phyloP scores from a whole-genome alignment of 1,284 basidiomycete genomes.

The Leccinum ponderosum region DNA sequence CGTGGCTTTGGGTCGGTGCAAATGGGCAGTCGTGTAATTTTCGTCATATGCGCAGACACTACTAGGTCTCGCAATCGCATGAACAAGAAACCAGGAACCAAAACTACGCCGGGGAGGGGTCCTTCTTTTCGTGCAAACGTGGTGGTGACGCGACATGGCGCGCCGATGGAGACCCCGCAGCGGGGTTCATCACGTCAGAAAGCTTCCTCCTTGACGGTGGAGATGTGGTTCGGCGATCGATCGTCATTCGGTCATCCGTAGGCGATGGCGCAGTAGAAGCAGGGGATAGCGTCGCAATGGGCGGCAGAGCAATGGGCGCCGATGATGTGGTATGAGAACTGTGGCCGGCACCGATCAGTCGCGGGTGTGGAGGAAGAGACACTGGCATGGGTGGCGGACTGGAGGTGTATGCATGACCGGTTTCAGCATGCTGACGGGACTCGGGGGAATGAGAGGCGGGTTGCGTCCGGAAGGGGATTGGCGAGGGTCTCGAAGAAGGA shows the following conservation, averaged over 20 bases:
- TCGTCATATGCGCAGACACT: slow-evolving; percentile 18
- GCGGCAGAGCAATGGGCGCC: slow-evolving; percentile 48
- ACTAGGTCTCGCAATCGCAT: slow-evolving; percentile 3
- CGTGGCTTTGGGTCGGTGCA: slow-evolving; percentile 16
- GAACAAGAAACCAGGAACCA: slow-evolving; percentile 4
- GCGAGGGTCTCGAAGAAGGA: slow-evolving; percentile 64
- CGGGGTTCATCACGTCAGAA: slow-evolving; percentile 51
- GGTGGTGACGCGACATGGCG: slow-evolving; percentile 41
- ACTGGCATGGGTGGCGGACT: slow-evolving; percentile 55
- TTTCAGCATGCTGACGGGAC: slow-evolving; percentile 45
- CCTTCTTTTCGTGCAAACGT: slow-evolving; percentile 35
- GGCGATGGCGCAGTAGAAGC: slow-evolving; percentile 55
- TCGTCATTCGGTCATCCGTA: slow-evolving; percentile 49
- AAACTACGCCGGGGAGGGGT: slow-evolving; percentile 27
- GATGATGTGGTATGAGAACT: slow-evolving; percentile 32
- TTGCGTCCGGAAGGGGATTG: slow-evolving; percentile 71
- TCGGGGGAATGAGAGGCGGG: slow-evolving; percentile 65
- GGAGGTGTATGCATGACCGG: slow-evolving; percentile 44
- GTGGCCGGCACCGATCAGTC: slow-evolving; percentile 60
- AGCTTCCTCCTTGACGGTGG: slow-evolving; percentile 50
- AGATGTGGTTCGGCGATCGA: slow-evolving; percentile 45
- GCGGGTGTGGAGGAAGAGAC: slow-evolving; percentile 67
- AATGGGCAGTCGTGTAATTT: slow-evolving; percentile 24
- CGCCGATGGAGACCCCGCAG: slow-evolving; percentile 43
- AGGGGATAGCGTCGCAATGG: slow-evolving; percentile 64